Conservation (phyloP, 1,284 basidiomycete species). For the Hemileia vastatrix region DNA sequence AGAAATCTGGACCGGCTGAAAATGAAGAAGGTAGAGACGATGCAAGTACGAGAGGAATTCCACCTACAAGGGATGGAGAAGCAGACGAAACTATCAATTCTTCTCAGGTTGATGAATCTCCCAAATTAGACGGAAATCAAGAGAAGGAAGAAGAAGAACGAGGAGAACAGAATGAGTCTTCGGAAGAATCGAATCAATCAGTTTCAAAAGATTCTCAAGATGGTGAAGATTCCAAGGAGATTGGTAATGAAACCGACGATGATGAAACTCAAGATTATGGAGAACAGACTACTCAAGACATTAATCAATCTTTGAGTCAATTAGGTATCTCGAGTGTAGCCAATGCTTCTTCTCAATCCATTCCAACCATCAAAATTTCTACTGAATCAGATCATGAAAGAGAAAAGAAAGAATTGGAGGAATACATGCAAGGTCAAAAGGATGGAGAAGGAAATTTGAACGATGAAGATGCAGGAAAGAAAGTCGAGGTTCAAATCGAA, state of each 20-base stretch:
- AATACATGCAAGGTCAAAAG: slow-evolving; percentile 40
- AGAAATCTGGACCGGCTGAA: no score
- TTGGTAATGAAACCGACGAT: not conserved
- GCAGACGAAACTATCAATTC: slow-evolving; percentile 37
- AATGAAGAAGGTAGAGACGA: slow-evolving; percentile 54
- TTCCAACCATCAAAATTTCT: slow-evolving; percentile 83
- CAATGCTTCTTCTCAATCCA: slow-evolving; percentile 45
- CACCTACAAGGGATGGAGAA: slow-evolving; percentile 27
- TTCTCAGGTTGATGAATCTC: slow-evolving; percentile 14
- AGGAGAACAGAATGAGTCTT: slow-evolving; percentile 23
- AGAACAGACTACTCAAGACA: no score
- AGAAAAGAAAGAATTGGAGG: slow-evolving; percentile 46
- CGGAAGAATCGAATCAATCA: slow-evolving; percentile 9
- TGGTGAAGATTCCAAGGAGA: not conserved
- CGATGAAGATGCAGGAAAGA: slow-evolving; percentile 2
- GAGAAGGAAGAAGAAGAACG: slow-evolving; percentile 34
- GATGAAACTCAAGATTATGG: slow-evolving; percentile 20
- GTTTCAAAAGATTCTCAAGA: slow-evolving; percentile 9
- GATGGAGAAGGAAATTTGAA: not conserved
- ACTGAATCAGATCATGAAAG: slow-evolving; percentile 60
- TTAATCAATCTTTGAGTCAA: slow-evolving; percentile 18
- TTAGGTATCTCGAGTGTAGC: slow-evolving; percentile 31
- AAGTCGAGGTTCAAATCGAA: slow-evolving; percentile 22
- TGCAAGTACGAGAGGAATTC: slow-evolving; percentile 57
- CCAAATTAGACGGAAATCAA: slow-evolving; percentile 27